Evolutionary conservation across 805 yeast species (phyloP).

Genomic region (Grigorovia humatica): DNA sequence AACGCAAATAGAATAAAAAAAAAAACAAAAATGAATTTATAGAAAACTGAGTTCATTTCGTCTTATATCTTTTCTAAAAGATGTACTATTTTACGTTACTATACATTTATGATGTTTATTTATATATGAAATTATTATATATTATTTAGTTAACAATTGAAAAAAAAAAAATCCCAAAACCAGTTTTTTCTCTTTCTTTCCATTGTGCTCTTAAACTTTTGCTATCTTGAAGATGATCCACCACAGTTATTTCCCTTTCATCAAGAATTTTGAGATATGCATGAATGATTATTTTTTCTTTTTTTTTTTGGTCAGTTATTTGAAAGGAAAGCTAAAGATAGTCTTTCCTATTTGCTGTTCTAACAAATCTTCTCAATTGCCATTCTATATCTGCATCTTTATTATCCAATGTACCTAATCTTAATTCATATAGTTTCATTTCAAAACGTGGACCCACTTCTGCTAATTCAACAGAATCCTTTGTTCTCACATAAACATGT

Average conservation of each 20-base stretch:
- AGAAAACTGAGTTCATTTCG: too few relatives aligned
- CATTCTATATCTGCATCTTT: constrained; percentile 98
- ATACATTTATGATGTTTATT: background rate
- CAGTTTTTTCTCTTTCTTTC: too few relatives aligned
- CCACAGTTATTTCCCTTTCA: too few relatives aligned
- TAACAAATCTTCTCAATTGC: constrained; percentile 83
- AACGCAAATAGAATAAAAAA: too few relatives aligned
- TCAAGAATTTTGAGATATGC: background rate
- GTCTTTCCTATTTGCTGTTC: constrained; percentile 94
- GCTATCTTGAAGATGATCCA: too few relatives aligned
- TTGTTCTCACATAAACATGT: constrained; percentile 84
- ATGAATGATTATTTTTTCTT: too few relatives aligned
- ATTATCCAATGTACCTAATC: constrained; percentile 85
- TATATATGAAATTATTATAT: background rate
- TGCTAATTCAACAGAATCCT: constrained; percentile 81
- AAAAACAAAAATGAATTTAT: too few relatives aligned
- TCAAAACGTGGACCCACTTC: constrained; percentile 99
- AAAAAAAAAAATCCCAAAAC: too few relatives aligned
- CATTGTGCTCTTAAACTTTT: too few relatives aligned
- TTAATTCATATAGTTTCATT: constrained; percentile 83
- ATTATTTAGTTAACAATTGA: background rate
- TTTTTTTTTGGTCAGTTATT: too few relatives aligned
- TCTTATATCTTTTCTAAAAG: too few relatives aligned
- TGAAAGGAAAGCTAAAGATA: constrained; percentile 36
- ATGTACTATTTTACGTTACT: too few relatives aligned